phyloP scores from a whole-genome alignment of 2,329 filamentous ascomycete genomes.

The Cercospora sp. region DNA sequence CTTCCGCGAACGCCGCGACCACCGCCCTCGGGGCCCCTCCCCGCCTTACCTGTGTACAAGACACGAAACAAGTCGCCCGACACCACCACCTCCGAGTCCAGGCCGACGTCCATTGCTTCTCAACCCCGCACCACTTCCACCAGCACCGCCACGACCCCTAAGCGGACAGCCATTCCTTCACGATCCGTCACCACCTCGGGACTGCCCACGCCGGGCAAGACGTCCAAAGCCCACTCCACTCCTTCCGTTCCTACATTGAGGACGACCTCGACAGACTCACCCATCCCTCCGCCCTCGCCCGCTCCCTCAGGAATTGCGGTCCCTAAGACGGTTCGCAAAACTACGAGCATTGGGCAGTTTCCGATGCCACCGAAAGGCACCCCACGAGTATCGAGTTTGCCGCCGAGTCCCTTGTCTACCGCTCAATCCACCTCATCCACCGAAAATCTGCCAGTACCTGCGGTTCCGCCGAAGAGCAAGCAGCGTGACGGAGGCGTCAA shows the following conservation, averaged over 20 bases:
- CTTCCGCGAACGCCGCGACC: constrained; percentile 60
- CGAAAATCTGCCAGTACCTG: constrained; percentile 31
- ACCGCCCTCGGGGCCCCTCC: constrained; percentile 70
- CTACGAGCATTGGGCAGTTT: constrained; percentile 90
- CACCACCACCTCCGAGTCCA: constrained; percentile 37
- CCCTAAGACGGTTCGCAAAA: constrained; percentile 73
- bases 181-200: constrained; percentile 51
- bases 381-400: constrained; percentile 59
- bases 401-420: constrained; percentile 54
- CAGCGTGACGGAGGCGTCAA: constrained; percentile 31
- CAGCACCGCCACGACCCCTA: constrained; percentile 38
- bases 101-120: constrained; percentile 35
- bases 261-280: constrained; percentile 42
- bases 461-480: constrained; percentile 37
- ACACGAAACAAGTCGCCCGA: constrained; percentile 61
- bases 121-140: constrained; percentile 39
- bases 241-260: constrained; percentile 56
- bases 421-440: constrained; percentile 45
- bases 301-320: constrained; percentile 15
- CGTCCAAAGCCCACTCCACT: constrained; percentile 49
- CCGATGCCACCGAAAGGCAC: constrained; percentile 78
- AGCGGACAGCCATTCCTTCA: constrained; percentile 34
- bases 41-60: constrained; percentile 72
- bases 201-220: constrained; percentile 50
- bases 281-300: constrained; percentile 20